Base-by-base conservation (phyloP, 1,139 yeast species). In the Kodamaea sp. region DNA sequence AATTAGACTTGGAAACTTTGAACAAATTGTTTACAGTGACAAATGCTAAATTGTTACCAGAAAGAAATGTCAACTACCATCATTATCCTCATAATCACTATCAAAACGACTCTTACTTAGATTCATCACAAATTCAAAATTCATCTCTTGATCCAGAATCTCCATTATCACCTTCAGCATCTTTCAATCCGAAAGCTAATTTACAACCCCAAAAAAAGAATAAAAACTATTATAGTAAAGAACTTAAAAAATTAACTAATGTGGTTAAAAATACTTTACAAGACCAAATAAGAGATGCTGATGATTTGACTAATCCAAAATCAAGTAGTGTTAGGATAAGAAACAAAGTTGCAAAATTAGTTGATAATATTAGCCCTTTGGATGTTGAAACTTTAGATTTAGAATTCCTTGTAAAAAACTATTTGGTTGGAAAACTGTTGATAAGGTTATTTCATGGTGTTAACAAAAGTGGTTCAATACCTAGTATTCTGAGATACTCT, bases 221-320 rank as follows among this genome's bases (percentile, higher is more conserved):
- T 43, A 63, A 53, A 43, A 57, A 56, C 40, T 57, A 62, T 38
- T 70, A 70, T 40, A 62, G 73, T 24, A 64, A 65, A 43, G 76
- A 84, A 52, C 65, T 83, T 37, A 75, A 81, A 44, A 83, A 82
- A 37, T 63, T 84, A 39, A 79, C 81, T 29, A 79, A 75, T 52
- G 85, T 71, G 24, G 87, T 86, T 31, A 85, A 84, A 49, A 75
- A 76, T 24, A 83, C 90, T 0, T 87, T 86, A 34, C 87, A 83
- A 53, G 95, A 86, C 52, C 64, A 63, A 45, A 65, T 70, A 23
- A 57, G 59, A 31, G 61, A 57, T 31, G 60, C 54, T 24, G 64
- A 61, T 29, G 65, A 60, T 20, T 41, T 45, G 11, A 41, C 48
- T 12, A 45, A 49, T 27, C 40, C 46, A 9, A 57, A 53, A 36